Percentiles rank a stretch among this genome's conserved stretches.
phyloP scores from a whole-genome alignment of 306 rosid species.

The Vigna hirtella region DNA sequence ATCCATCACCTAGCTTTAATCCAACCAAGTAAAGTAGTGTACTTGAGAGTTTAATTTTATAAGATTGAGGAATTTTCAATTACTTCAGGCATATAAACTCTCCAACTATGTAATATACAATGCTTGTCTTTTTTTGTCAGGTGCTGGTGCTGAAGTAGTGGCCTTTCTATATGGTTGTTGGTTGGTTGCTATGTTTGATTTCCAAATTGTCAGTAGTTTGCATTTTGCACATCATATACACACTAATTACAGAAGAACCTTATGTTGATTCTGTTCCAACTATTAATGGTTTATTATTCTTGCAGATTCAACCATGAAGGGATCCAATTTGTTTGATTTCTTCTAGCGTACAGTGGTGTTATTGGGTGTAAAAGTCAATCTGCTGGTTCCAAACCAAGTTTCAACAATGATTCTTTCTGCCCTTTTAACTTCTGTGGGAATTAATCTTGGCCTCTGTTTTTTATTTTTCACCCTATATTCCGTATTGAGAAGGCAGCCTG shows the following conservation, averaged over 20 bases:
- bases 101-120: conserved; percentile 23
- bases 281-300: conserved; percentile 14
- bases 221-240: conserved; percentile 18
- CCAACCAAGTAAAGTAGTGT: not conserved
- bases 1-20: conserved; percentile 2
- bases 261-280: conserved; percentile 19
- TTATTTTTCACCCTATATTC: conserved; percentile 78
- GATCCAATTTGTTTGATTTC: conserved; percentile 26
- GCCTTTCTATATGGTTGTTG: conserved; percentile 27
- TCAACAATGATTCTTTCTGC: conserved; percentile 76
- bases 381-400: conserved; percentile 41
- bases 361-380: conserved; percentile 30
- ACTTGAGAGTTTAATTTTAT: not conserved
- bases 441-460: conserved; percentile 80
- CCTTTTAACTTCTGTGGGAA: conserved; percentile 80
- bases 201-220: conserved; percentile 2
- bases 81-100: conserved; percentile 16
- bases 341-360: conserved; percentile 38
- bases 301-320: conserved; percentile 45
- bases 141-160: conserved; percentile 14
- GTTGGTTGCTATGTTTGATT: conserved; percentile 26
- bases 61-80: conserved; percentile 24
- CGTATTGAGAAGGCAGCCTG: conserved; percentile 76
- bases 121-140: not conserved
- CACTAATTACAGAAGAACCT: not conserved